Percentiles rank a stretch among this genome's conserved stretches.
These are phyloP conservation scores for Ramaria rubella DNA, from an alignment of 768 basidiomycete species.

Conservation along the genomic window DNA sequence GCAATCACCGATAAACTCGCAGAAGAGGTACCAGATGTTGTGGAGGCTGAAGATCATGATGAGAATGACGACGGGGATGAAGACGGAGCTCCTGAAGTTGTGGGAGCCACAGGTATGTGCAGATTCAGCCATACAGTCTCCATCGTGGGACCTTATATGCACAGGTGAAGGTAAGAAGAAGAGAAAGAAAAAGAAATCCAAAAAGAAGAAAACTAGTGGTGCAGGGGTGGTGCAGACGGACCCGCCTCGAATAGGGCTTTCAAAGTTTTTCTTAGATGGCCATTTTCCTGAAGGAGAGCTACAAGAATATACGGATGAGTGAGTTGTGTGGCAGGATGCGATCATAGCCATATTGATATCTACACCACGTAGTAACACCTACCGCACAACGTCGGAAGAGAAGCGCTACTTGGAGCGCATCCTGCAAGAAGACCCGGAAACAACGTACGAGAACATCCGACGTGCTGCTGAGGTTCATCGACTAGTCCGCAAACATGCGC, in stretches of 20 bases:
- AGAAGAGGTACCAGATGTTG: slow-evolving; percentile 7
- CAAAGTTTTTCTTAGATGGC: slow-evolving; percentile 83
- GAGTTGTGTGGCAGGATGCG: slow-evolving; percentile 27
- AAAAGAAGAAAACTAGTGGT: slow-evolving; percentile 81
- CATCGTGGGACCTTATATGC: background rate
- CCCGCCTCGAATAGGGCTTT: slow-evolving; percentile 83
- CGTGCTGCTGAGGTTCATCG: slow-evolving; percentile 95
- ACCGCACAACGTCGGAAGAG: slow-evolving; percentile 87
- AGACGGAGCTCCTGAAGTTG: slow-evolving; percentile 15
- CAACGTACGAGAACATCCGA: slow-evolving; percentile 85
- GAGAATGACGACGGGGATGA: slow-evolving; percentile 26
- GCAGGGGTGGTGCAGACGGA: slow-evolving; percentile 77
- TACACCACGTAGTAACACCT: slow-evolving; percentile 59
- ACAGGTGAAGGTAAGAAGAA: background rate
- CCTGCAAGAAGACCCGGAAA: slow-evolving; percentile 70
- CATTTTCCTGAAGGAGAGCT: slow-evolving; percentile 88
- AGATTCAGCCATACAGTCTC: background rate
- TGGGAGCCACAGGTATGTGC: slow-evolving; percentile 10
- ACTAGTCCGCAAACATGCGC: slow-evolving; percentile 78
- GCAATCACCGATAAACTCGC: background rate
- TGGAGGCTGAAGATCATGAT: slow-evolving; percentile 20
- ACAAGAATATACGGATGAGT: slow-evolving; percentile 90
- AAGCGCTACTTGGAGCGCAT: slow-evolving; percentile 76
- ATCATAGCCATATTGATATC: background rate
- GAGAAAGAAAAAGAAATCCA: slow-evolving; percentile 81